Base-by-base conservation (phyloP, 75 land plant species). In the Cunninghamia lanceolata region DNA sequence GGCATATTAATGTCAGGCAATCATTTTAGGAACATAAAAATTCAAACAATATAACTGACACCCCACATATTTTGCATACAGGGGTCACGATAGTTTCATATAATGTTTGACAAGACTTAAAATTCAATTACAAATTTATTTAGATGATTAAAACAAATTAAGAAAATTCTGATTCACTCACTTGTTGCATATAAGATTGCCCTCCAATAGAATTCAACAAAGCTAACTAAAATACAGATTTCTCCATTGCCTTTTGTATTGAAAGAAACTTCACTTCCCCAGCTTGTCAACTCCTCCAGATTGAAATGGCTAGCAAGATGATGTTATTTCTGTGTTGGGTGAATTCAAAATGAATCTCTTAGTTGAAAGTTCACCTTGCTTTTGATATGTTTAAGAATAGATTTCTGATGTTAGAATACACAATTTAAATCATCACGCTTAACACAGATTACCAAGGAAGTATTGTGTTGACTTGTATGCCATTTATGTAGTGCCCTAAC, bases 261-360 rank as follows among this genome's bases (percentile, higher is more conserved):
- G 82, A 9, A 36, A 79, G 9, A 79, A 79, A 10, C 28, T 42
- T 42, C 82, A 42, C 82, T 79, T 79, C 47, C 28, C 19, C 47
- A 42, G 47, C 47, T 16, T 8, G 7, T 79, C 43, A 79, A 21
- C 5, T 40, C 47, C 43, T 40, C 39, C 42, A 40, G 81, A 38
- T 38, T 40, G 15, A 38, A 36, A 16, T 36, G 79, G 42, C 81
- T 40, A 40, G 42, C 40, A 77, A 17, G 81, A 9, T 40, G 81
- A 77, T 77, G 43, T 77, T 40, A 77, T 40, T 38, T 77, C 81
- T 77, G 43, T 77, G 17, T 77, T 77, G 81, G 21, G 43, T 39
- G 43, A 77, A 38, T 16, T 77, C 9, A 74, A 36, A 36, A 40
- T 38, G 46, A 77, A 77, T 17, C 0, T 40, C 43, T 35, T 76